phyloP scores from a whole-genome alignment of 768 basidiomycete genomes.

The Gloeophyllum trabeum region DNA sequence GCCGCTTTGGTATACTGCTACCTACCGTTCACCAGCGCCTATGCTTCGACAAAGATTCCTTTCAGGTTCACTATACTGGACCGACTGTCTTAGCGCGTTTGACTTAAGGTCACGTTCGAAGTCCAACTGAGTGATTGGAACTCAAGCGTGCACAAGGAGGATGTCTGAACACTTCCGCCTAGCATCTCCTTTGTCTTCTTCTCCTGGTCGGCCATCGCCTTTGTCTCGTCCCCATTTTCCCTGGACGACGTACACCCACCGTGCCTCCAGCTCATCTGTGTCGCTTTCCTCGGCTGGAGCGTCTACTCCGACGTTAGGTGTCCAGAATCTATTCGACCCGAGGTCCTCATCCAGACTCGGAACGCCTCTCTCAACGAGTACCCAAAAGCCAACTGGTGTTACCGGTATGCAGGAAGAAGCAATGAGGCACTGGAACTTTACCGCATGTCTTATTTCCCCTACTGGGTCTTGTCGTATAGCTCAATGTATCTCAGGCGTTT shows the following conservation, averaged over 20 bases:
- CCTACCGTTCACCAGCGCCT: too few relatives aligned
- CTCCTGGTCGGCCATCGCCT: conserved; percentile 32
- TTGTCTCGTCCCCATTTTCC: conserved; percentile 53
- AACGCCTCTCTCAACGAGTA: not conserved
- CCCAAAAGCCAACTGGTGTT: conserved; percentile 8
- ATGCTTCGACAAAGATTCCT: too few relatives aligned
- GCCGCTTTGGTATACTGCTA: too few relatives aligned
- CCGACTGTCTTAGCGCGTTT: too few relatives aligned
- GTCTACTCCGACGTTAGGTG: conserved; percentile 5
- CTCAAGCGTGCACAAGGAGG: too few relatives aligned
- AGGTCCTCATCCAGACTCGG: not conserved
- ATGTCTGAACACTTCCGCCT: conserved; percentile 53
- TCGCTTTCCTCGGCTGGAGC: conserved; percentile 14
- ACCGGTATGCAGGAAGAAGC: conserved; percentile 27
- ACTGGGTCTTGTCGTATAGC: not conserved
- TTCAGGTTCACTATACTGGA: too few relatives aligned
- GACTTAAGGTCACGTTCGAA: too few relatives aligned
- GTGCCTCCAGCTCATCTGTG: conserved; percentile 15
- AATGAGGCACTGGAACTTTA: conserved; percentile 56
- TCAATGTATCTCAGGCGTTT: conserved; percentile 36
- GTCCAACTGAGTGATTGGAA: too few relatives aligned
- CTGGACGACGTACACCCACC: conserved; percentile 30
- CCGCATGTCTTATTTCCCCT: conserved; percentile 23
- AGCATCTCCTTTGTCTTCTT: conserved; percentile 27
- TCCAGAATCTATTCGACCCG: conserved; percentile 1